A percentile compares a stretch with the other conserved stretches of the same genome.
These are phyloP conservation scores for Phytophthora multivora DNA, from an alignment of 352 stramenopile genomes.

Conservation along the genomic window DNA sequence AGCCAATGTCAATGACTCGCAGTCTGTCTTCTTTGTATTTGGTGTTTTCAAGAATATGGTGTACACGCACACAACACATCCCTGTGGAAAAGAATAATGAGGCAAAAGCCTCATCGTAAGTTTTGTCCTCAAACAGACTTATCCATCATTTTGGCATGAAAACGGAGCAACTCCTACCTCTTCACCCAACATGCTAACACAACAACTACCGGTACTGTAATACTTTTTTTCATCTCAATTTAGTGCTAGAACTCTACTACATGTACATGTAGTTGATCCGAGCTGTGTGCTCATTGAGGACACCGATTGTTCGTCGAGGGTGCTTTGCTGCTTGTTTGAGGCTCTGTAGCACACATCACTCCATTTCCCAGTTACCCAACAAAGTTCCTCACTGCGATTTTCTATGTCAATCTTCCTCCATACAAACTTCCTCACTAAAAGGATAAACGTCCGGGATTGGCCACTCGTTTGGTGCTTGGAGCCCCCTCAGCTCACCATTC, in stretches of 20 bases:
- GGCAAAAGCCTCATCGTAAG: background rate
- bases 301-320: background rate
- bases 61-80: too few species aligned
- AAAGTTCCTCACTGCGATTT: constrained; percentile 18
- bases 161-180: too few species aligned
- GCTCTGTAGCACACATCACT: background rate
- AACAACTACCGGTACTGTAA: too few species aligned
- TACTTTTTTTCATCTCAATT: too few species aligned
- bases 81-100: too few species aligned
- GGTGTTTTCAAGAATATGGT: too few species aligned
- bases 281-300: background rate
- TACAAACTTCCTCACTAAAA: constrained; percentile 7
- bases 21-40: background rate
- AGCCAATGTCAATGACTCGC: constrained; percentile 13
- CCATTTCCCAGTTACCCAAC: constrained; percentile 19
- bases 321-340: background rate
- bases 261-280: too few species aligned
- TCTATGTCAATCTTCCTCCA: constrained; percentile 10
- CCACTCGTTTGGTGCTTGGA: constrained; percentile 36
- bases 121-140: background rate
- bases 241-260: too few species aligned
- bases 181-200: too few species aligned
- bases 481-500: constrained; percentile 10
- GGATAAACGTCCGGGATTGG: constrained; percentile 6
- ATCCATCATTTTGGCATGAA: background rate